A percentile compares a stretch with the other conserved stretches of the same genome.
phyloP scores from a whole-genome alignment of 1,284 basidiomycete species.

The Lignosus rhinocerotis region DNA sequence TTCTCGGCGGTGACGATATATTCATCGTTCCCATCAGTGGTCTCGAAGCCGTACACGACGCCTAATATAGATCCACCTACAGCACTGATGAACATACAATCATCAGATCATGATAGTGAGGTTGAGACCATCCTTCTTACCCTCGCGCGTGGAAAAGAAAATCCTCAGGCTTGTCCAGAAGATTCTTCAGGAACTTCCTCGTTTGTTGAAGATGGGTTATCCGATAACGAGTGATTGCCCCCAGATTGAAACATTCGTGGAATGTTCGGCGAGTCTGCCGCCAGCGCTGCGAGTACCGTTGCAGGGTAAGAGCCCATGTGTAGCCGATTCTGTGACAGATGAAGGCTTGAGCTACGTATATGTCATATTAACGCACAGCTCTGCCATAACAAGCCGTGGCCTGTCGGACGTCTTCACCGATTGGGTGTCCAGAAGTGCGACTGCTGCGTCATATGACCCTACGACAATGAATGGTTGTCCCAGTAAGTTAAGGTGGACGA shows the following conservation, averaged over 20 bases:
- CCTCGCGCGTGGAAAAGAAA: constrained; percentile 4
- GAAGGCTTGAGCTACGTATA: background rate
- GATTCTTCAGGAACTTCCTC: constrained; percentile 3
- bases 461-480: constrained; percentile 15
- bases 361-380: background rate
- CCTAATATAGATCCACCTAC: constrained; percentile 10
- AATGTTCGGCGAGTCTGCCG: constrained; percentile 8
- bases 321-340: background rate
- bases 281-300: background rate
- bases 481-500: constrained; percentile 8
- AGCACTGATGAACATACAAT: background rate
- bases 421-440: constrained; percentile 9
- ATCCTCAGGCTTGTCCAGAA: constrained; percentile 7
- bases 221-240: constrained; percentile 1
- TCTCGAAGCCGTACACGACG: constrained; percentile 8
- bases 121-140: background rate
- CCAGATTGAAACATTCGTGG: constrained; percentile 8
- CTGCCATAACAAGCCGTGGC: constrained; percentile 15
- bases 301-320: background rate
- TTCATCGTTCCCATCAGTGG: background rate
- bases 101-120: background rate
- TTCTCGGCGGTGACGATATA: constrained; percentile 18
- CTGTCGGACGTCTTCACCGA: constrained; percentile 13
- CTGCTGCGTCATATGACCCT: constrained; percentile 10
- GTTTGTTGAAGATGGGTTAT: constrained; percentile 8